Percentiles rank a stretch among this genome's conserved stretches.
Evolutionary conservation across 139 green algal genomes (phyloP).

Genomic region (Tetraselmis chui): DNA sequence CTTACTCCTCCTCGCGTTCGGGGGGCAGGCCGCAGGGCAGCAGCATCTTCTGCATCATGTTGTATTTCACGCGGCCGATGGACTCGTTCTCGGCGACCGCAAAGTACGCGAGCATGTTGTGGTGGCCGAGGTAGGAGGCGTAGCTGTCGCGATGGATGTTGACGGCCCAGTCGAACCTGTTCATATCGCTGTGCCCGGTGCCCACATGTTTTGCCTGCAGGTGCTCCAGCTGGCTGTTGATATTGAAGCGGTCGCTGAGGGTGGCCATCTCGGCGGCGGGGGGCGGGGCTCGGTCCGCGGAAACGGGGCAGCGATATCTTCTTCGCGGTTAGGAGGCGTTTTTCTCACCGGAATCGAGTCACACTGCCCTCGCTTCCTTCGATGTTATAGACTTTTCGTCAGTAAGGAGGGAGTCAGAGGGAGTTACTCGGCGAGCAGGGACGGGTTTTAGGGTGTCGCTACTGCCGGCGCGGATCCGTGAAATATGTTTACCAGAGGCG

Average conservation of each 20-base stretch:
- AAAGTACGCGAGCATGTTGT: conserved; percentile 84
- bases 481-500: no score
- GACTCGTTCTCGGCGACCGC: conserved; percentile 91
- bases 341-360: no score
- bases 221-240: conserved; percentile 98
- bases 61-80: conserved; percentile 82
- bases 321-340: no score
- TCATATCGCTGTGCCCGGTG: conserved; percentile 86
- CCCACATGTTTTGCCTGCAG: conserved; percentile 94
- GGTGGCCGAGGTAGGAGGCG: conserved; percentile 87
- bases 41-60: conserved; percentile 89
- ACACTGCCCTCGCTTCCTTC: no score
- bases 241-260: conserved; percentile 86
- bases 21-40: conserved; percentile 80
- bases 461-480: no score
- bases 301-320: no score
- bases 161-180: conserved; percentile 90
- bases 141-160: conserved; percentile 98
- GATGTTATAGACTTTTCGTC: no score
- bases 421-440: no score
- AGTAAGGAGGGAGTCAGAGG: no score
- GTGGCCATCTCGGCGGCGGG: conserved; percentile 52
- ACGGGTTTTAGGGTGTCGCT: no score
- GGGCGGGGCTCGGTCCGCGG: no score
- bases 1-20: conserved; percentile 42